Conservation (phyloP, 148 eudicot genomes). For the Persicaria maculosa region DNA sequence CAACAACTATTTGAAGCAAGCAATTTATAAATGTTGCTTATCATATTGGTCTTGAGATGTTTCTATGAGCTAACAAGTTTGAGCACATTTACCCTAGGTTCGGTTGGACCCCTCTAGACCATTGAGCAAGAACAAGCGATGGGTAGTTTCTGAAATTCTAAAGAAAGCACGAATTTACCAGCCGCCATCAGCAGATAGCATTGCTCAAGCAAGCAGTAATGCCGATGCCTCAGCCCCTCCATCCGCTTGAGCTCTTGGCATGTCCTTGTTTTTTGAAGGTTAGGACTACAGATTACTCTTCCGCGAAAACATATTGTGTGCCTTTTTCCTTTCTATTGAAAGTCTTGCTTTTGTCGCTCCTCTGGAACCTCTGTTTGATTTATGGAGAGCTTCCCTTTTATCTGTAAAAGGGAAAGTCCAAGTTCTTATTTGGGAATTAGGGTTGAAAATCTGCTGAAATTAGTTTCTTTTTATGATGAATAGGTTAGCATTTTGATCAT, state of each 20-base stretch:
- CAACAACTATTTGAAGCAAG: neutral
- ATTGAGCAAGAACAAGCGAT: slow-evolving; percentile 77
- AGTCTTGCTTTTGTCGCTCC: neutral
- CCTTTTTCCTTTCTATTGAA: neutral
- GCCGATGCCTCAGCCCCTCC: slow-evolving; percentile 28
- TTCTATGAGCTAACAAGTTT: neutral
- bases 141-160: slow-evolving; percentile 84
- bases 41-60: neutral
- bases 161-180: slow-evolving; percentile 78
- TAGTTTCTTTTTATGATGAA: neutral
- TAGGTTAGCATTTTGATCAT: neutral
- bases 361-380: neutral
- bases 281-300: neutral
- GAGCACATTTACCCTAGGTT: slow-evolving; percentile 35
- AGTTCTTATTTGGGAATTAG: neutral
- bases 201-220: slow-evolving; percentile 24
- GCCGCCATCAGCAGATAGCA: slow-evolving; percentile 39
- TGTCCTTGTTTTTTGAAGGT: slow-evolving; percentile 10
- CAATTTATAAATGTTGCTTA: neutral
- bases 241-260: slow-evolving; percentile 16
- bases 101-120: slow-evolving; percentile 84
- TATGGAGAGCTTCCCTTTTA: neutral
- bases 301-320: neutral
- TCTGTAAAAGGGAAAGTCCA: neutral
- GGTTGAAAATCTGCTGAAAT: neutral